phyloP scores from a whole-genome alignment of 441 rosid genomes.

The Pelargonium cotyledonis region DNA sequence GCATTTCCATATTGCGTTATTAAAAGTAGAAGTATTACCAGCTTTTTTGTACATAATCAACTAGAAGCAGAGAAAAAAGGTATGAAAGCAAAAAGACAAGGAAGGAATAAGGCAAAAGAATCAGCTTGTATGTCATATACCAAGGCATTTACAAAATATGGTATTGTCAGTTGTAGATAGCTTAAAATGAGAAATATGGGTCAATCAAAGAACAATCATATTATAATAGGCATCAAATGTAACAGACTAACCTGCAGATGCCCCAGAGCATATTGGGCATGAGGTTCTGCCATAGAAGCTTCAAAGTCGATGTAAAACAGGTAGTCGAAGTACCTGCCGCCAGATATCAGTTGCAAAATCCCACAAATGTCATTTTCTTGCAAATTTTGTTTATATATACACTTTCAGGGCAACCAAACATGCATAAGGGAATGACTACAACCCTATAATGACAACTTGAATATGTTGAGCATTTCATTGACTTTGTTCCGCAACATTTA shows the following conservation, averaged over 20 bases:
- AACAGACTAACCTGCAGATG: constrained; percentile 59
- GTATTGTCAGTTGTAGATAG: too few species aligned
- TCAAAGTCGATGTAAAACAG: constrained; percentile 82
- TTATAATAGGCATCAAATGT: background rate
- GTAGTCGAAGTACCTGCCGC: constrained; percentile 78
- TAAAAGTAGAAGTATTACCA: too few species aligned
- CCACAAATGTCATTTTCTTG: background rate
- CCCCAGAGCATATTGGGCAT: constrained; percentile 70
- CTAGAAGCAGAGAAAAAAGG: too few species aligned
- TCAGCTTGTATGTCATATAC: too few species aligned
- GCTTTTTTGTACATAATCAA: too few species aligned
- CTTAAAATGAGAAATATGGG: too few species aligned
- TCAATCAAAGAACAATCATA: too few species aligned
- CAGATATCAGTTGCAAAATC: constrained; percentile 16
- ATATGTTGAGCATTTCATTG: background rate
- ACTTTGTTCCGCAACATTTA: background rate
- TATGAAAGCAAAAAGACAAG: too few species aligned
- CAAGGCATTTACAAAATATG: too few species aligned
- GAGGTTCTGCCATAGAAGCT: constrained; percentile 91
- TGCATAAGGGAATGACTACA: background rate
- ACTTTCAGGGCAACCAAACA: background rate
- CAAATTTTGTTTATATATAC: background rate
- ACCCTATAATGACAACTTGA: too few species aligned
- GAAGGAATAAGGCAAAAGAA: too few species aligned
- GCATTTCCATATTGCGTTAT: too few species aligned